Percentiles rank a stretch among this genome's conserved stretches.
Evolutionary conservation across 257 asterid species (phyloP).

Genomic region (Fraxinus americana): DNA sequence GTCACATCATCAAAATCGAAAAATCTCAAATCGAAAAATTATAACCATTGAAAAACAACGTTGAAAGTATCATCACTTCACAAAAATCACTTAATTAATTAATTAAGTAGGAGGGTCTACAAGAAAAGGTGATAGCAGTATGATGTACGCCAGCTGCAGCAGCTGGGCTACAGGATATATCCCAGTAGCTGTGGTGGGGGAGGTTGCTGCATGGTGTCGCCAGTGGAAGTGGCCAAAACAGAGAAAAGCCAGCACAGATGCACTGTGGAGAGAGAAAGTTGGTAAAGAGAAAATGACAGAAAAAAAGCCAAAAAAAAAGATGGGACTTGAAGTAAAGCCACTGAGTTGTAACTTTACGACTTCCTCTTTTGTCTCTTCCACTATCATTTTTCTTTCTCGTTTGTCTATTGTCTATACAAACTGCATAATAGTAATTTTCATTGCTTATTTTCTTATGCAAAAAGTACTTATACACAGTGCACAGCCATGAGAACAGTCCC

Average conservation of each 20-base stretch:
- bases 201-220: not conserved
- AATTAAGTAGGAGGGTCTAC: not conserved
- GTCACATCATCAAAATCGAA: no score
- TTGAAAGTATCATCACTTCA: no score
- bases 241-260: not conserved
- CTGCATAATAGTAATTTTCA: not conserved
- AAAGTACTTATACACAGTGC: not conserved
- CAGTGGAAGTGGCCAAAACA: not conserved
- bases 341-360: constrained; percentile 23
- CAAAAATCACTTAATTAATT: no score
- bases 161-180: not conserved
- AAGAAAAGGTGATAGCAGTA: no score
- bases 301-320: constrained; percentile 25
- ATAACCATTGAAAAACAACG: not conserved
- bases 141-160: not conserved
- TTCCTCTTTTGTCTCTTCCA: constrained; percentile 42
- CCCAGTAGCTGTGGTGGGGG: not conserved
- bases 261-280: not conserved
- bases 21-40: no score
- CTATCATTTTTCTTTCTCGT: constrained; percentile 1
- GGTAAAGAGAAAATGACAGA: not conserved
- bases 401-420: not conserved
- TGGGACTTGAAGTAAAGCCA: constrained; percentile 28
- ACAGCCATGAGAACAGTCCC: not conserved
- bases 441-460: not conserved